phyloP scores from a whole-genome alignment of 2,329 filamentous ascomycete genomes.

The Zasmidium cellare region DNA sequence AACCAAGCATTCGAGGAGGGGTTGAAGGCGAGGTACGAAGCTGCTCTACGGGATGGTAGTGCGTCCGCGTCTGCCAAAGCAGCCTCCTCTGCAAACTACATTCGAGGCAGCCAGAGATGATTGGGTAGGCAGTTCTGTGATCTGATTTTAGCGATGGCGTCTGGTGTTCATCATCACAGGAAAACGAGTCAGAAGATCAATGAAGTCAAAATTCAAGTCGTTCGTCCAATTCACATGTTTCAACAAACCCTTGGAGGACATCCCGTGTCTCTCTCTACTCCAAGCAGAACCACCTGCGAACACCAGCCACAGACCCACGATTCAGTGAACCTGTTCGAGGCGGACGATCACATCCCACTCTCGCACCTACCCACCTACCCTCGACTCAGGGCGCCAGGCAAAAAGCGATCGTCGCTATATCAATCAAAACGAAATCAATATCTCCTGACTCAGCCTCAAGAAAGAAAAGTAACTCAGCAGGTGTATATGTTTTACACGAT shows the following conservation, averaged over 20 bases:
- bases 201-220: too few species aligned
- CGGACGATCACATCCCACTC: too few species aligned
- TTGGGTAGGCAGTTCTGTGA: background rate
- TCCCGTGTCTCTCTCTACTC: background rate
- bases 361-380: too few species aligned
- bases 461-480: too few species aligned
- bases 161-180: conserved; percentile 3
- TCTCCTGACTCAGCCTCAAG: background rate
- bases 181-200: background rate
- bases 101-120: conserved; percentile 24
- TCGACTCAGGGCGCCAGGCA: background rate
- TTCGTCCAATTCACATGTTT: background rate
- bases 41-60: conserved; percentile 57
- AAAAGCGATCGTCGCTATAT: background rate
- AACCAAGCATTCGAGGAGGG: conserved; percentile 63
- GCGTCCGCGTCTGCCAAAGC: conserved; percentile 13
- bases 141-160: conserved; percentile 11
- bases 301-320: background rate
- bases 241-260: background rate
- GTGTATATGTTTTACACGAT: background rate
- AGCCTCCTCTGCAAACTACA: conserved; percentile 20
- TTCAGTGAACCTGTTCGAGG: background rate
- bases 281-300: background rate
- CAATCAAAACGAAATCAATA: background rate
- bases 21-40: conserved; percentile 73